Evolutionary conservation across 371 early-diverging fungal species (phyloP), one percentile per base, ranked within the genome.

Genomic region (Haplosporangium sp.): DNA sequence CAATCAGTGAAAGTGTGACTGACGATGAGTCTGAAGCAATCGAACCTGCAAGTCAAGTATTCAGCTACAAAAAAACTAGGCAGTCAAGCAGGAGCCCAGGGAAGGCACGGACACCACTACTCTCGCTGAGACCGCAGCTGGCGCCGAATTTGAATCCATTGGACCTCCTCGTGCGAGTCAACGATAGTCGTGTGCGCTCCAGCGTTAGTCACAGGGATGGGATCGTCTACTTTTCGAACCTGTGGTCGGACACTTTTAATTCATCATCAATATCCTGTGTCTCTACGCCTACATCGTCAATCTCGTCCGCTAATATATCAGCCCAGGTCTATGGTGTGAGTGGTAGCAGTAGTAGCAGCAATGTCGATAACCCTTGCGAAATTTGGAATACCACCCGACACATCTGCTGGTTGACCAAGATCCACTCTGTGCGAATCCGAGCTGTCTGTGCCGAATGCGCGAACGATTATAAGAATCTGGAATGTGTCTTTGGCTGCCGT

Each of bases 381-480:
- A 1, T n/a, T 8, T 10, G 6, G 3, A 21, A 36, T 18, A 51
- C 36, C 0, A 56, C 54, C 6, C 59, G 62, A 20, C 67, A 63
- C 37, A 54, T 76, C 29, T 76, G 76, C 52, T 59, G 67, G 57
- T 18, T 70, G 13, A 55, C 59, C 18, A 16, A 42, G 38, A 48
- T 76, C n/a, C 45, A 54, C 8, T 42, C 37, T 10, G 64, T 40
- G 1, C 21, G 38, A 10, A 38, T 76, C 29, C 52, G 63, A 37
- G 76, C 76, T 2, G 37, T 70, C 2, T 76, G 76, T 21, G 59
- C 62, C 4, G 69, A 67, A 11, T 76, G 76, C 36, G 47, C 14
- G 41, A 76, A 76, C 53, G 67, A 63, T 14, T 76, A 70, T 64
- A 70, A 40, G 45, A 42, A 46, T 9, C 10, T 50, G 41, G 6